Percentiles rank a stretch among this genome's conserved stretches.
Evolutionary conservation across 495 filamentous ascomycete genomes (phyloP).

Genomic region (Xylaria palmicola): DNA sequence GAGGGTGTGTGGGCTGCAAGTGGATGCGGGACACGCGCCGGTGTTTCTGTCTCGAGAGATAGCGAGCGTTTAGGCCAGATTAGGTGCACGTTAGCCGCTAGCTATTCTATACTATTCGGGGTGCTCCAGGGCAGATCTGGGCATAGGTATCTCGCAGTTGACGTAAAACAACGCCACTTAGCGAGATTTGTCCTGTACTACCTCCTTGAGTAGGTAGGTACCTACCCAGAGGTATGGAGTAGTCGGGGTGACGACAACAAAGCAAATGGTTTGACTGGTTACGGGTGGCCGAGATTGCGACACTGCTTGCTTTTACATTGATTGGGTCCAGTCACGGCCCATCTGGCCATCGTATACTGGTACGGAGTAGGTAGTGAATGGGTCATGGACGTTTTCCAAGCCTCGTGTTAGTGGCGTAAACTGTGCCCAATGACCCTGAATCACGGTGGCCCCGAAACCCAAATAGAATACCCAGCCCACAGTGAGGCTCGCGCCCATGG

Average conservation of each 20-base stretch:
- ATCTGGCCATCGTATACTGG: too few species aligned
- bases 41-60: conserved; percentile 5
- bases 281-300: neutral
- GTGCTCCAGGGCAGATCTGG: neutral
- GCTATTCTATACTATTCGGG: too few species aligned
- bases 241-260: neutral
- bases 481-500: neutral
- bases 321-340: too few species aligned
- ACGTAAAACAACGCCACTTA: conserved; percentile 3
- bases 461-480: neutral
- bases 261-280: neutral
- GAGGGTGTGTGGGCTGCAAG: conserved; percentile 1
- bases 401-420: neutral
- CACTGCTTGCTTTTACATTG: neutral
- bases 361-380: too few species aligned
- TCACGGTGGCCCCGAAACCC: neutral
- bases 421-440: neutral
- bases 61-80: conserved; percentile 4
- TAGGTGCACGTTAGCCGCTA: neutral
- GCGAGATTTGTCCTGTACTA: neutral
- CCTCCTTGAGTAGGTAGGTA: neutral
- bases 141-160: neutral
- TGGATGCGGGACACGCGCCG: conserved; percentile 12
- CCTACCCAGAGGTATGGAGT: too few species aligned
- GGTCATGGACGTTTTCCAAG: neutral